Percentiles rank a stretch among this genome's conserved stretches.
Evolutionary conservation across 2,329 filamentous ascomycete species (phyloP).

Genomic region (Scedosporium apiospermum): DNA sequence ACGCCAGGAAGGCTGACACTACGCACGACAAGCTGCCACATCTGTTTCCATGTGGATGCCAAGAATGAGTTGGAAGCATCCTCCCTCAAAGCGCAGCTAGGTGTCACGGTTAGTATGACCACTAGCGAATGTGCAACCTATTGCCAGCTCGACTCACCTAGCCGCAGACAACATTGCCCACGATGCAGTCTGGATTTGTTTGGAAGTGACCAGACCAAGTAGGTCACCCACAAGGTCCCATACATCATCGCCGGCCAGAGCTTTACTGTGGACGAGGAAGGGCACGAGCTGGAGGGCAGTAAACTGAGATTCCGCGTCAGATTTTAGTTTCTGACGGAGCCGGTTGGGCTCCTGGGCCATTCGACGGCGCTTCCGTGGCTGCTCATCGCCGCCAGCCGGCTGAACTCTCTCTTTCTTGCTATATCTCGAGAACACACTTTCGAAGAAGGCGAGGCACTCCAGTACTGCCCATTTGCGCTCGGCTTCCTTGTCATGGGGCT

Average conservation of each 20-base stretch:
- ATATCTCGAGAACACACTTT: constrained; percentile 25
- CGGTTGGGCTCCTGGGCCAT: constrained; percentile 32
- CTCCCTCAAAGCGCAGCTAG: constrained; percentile 20
- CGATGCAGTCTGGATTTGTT: constrained; percentile 54
- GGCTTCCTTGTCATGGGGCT: constrained; percentile 40
- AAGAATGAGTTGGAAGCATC: constrained; percentile 7
- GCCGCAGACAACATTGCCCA: constrained; percentile 83
- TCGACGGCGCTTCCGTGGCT: constrained; percentile 43
- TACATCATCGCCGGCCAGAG: constrained; percentile 41
- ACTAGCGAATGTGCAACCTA: neutral
- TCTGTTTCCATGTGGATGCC: constrained; percentile 52
- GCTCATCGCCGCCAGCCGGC: constrained; percentile 24
- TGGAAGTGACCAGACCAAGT: constrained; percentile 53
- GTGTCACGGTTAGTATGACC: constrained; percentile 12
- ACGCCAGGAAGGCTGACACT: constrained; percentile 60
- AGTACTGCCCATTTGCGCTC: constrained; percentile 53
- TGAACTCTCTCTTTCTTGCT: neutral
- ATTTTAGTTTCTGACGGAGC: constrained; percentile 38
- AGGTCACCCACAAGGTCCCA: constrained; percentile 49
- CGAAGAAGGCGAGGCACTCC: constrained; percentile 48
- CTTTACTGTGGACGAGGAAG: constrained; percentile 41
- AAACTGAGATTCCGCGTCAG: constrained; percentile 34
- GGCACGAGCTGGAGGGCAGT: constrained; percentile 49
- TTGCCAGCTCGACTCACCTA: constrained; percentile 40
- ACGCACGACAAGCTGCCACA: constrained; percentile 67